Percentiles rank a stretch among this genome's conserved stretches.
Evolutionary conservation across 805 yeast genomes (phyloP).

Genomic region (Candida wancherniae): DNA sequence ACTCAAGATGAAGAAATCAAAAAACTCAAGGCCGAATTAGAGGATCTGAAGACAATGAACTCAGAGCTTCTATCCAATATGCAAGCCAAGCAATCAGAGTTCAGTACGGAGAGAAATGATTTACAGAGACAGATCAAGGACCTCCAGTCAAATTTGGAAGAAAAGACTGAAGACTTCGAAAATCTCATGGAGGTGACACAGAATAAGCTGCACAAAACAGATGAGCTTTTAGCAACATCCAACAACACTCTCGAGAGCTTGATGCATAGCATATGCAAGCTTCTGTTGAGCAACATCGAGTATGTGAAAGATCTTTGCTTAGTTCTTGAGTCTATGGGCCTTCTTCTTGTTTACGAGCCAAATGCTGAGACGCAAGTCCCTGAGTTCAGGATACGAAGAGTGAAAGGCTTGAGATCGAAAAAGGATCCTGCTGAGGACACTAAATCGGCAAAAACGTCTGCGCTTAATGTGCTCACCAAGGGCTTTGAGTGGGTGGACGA

Average conservation of each 20-base stretch:
- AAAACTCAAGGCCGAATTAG: constrained; percentile 12
- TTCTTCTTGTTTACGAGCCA: constrained; percentile 49
- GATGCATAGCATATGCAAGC: constrained; percentile 20
- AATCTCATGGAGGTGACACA: constrained; percentile 39
- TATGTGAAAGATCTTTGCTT: constrained; percentile 46
- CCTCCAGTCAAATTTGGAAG: constrained; percentile 43
- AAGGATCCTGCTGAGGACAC: constrained; percentile 13
- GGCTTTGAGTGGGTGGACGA: constrained; percentile 46
- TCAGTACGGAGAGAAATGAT: constrained; percentile 46
- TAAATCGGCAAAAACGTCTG: constrained; percentile 19
- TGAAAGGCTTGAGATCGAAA: constrained; percentile 66
- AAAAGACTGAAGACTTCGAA: constrained; percentile 37
- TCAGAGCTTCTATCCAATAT: constrained; percentile 63
- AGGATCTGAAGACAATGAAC: constrained; percentile 39
- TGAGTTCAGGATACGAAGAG: constrained; percentile 58
- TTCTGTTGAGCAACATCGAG: constrained; percentile 22
- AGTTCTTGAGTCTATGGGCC: constrained; percentile 71
- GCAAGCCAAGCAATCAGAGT: constrained; percentile 60
- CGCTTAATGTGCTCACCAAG: constrained; percentile 36
- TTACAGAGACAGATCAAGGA: constrained; percentile 47
- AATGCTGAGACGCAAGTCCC: constrained; percentile 20
- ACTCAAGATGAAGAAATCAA: constrained; percentile 2
- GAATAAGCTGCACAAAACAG: constrained; percentile 20
- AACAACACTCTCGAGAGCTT: constrained; percentile 2
- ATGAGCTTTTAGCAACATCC: constrained; percentile 9